Base-by-base conservation (phyloP, 176 grass and related monocot genomes). In the Hordeum vulgare region DNA sequence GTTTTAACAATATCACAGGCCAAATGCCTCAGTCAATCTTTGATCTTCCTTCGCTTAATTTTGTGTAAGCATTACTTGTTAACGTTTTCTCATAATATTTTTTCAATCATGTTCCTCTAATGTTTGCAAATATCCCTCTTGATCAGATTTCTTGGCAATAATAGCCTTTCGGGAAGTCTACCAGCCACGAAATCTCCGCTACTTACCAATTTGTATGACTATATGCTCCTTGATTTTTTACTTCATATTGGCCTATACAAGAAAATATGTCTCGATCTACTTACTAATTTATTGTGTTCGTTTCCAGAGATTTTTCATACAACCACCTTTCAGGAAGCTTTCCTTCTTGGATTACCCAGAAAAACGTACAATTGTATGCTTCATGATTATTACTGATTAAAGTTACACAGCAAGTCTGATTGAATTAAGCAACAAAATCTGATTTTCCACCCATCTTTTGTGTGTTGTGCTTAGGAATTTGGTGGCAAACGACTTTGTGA, bases 21-120 rank as follows among this genome's bases (percentile, higher is more conserved):
- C 71, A 53, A 53, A 74, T 74, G 25, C 71, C 71, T 74, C 26
- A 20, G 47, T 31, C 71, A 74, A 74, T 74, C 71, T 53, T 74
- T 11, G 49, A 74, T 53, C 71, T 74, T 53, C 82, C 59, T 42
- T 85, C 28, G 26, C 83, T 97, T 18, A 70, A 1, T 49, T 85
- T 63, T 71, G 73, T 97, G 94, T 97, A 83, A 94, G 91, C 18
- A 42, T 71, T 54, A 54, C 68, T 77, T 56, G 27, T 34, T 83
- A 20, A 41, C 20, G 3, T 61, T 79, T 66, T 83, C 39, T 17
- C 51, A 62, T 72, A 4, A 49, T 61, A 9, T 83, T 15, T 63
- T 78, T 83, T 49, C 4, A 79, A 36, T 14, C 76, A 41, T 51
- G 29, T 82, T 83, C 33, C 24, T 80, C 40, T 81, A 9, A 53